phyloP scores from a whole-genome alignment of 768 basidiomycete species.

The Austroboletus festivus region DNA sequence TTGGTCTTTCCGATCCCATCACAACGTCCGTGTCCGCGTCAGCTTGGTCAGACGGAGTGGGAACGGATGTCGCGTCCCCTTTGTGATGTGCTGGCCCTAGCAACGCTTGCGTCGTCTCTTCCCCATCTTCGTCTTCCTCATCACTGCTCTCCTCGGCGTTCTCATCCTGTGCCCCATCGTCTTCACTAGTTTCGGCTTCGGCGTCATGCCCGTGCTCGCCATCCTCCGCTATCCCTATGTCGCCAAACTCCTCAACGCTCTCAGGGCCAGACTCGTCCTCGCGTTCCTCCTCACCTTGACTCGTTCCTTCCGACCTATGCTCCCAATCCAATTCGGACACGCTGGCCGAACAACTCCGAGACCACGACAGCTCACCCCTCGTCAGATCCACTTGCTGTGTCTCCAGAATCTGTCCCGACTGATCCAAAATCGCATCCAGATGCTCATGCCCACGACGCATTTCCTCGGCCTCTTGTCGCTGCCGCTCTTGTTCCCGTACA shows the following conservation, averaged over 20 bases:
- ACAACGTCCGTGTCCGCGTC: conserved; percentile 2
- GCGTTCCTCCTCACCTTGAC: conserved; percentile 20
- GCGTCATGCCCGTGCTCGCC: neutral
- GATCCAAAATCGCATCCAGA: conserved; percentile 85
- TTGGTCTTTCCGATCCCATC: neutral
- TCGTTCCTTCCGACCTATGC: conserved; percentile 10
- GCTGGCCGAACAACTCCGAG: conserved; percentile 59
- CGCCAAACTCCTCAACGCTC: conserved; percentile 41
- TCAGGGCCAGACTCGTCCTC: conserved; percentile 26
- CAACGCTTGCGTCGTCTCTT: conserved; percentile 27
- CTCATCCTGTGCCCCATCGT: conserved; percentile 27
- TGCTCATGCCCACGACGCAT: conserved; percentile 77
- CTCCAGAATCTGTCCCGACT: conserved; percentile 82
- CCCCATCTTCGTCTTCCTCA: conserved; percentile 33
- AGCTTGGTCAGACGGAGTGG: neutral
- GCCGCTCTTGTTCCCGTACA: conserved; percentile 66
- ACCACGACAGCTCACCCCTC: conserved; percentile 43
- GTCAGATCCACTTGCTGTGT: conserved; percentile 75
- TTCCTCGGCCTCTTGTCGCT: conserved; percentile 71
- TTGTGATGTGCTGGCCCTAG: conserved; percentile 13
- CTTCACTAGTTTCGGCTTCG: neutral
- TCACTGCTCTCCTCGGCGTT: conserved; percentile 40
- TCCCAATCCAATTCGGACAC: conserved; percentile 33
- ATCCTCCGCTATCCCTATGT: conserved; percentile 20
- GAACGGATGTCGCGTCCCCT: neutral